Evolutionary conservation across 129 eudicot species (phyloP).

Genomic region (Flaveria linearis): DNA sequence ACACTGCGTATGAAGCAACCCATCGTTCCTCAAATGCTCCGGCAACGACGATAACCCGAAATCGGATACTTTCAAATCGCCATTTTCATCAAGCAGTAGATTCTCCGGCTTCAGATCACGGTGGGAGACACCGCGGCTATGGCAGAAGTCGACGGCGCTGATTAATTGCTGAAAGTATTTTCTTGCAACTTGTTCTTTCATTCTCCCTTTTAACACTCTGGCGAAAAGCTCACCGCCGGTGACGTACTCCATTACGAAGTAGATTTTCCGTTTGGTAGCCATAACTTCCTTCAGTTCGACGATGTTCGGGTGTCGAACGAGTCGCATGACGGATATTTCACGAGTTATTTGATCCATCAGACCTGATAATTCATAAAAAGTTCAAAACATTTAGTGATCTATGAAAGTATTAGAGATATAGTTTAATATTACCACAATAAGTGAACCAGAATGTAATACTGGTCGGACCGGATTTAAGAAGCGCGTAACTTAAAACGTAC

Average conservation of each 20-base stretch:
- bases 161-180: slow-evolving; percentile 85
- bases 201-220: slow-evolving; percentile 56
- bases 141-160: slow-evolving; percentile 82
- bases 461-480: too few relatives aligned
- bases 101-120: slow-evolving; percentile 87
- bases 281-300: slow-evolving; percentile 75
- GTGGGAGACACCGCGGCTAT: slow-evolving; percentile 74
- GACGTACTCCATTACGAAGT: slow-evolving; percentile 75
- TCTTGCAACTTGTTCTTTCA: slow-evolving; percentile 59
- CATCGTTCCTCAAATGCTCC: slow-evolving; percentile 66
- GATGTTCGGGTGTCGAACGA: slow-evolving; percentile 80
- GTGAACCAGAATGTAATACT: too few relatives aligned
- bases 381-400: not conserved
- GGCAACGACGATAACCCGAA: slow-evolving; percentile 86
- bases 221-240: slow-evolving; percentile 89
- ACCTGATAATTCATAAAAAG: slow-evolving; percentile 17
- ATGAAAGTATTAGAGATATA: not conserved
- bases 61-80: slow-evolving; percentile 65
- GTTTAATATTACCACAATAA: not conserved
- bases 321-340: slow-evolving; percentile 74
- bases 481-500: not conserved
- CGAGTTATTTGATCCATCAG: slow-evolving; percentile 74
- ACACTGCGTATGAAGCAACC: slow-evolving; percentile 77
- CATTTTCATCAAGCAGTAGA: slow-evolving; percentile 60
- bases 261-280: slow-evolving; percentile 66